A percentile compares a stretch with the other conserved stretches of the same genome.
Conservation (phyloP, 2,329 filamentous ascomycete genomes). For the Colletotrichum tropicicola region DNA sequence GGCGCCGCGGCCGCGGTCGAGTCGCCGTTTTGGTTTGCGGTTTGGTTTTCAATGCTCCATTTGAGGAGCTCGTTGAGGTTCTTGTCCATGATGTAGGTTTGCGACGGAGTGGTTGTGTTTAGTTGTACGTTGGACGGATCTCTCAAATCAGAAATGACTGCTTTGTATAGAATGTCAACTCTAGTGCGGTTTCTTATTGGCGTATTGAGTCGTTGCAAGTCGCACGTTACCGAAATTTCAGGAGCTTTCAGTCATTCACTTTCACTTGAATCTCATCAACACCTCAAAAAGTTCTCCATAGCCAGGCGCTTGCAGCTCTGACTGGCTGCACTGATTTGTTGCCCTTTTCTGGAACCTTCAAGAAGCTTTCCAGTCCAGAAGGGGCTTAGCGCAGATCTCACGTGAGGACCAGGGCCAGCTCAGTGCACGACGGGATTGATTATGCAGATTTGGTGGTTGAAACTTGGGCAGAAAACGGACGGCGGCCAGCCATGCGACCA, state of each 20-base stretch:
- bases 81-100: constrained; percentile 47
- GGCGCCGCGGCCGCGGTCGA: constrained; percentile 40
- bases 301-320: not conserved
- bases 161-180: not conserved
- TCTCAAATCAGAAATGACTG: not conserved
- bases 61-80: constrained; percentile 80
- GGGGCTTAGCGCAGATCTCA: constrained; percentile 37
- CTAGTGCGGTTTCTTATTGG: not conserved
- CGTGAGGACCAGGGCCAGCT: constrained; percentile 31
- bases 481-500: not conserved
- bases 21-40: constrained; percentile 35
- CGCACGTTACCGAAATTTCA: constrained; percentile 27
- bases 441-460: constrained; percentile 17
- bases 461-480: constrained; percentile 21
- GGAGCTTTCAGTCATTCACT: constrained; percentile 19
- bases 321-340: constrained; percentile 24
- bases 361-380: constrained; percentile 39
- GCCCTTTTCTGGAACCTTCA: constrained; percentile 52
- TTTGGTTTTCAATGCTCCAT: constrained; percentile 71
- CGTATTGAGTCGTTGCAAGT: not conserved
- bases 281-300: constrained; percentile 28
- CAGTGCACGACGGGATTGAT: constrained; percentile 14
- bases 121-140: not conserved
- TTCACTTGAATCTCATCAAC: constrained; percentile 26
- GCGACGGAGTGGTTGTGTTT: not conserved